Evolutionary conservation across 306 rosid species (phyloP).

Genomic region (Inga oerstediana): DNA sequence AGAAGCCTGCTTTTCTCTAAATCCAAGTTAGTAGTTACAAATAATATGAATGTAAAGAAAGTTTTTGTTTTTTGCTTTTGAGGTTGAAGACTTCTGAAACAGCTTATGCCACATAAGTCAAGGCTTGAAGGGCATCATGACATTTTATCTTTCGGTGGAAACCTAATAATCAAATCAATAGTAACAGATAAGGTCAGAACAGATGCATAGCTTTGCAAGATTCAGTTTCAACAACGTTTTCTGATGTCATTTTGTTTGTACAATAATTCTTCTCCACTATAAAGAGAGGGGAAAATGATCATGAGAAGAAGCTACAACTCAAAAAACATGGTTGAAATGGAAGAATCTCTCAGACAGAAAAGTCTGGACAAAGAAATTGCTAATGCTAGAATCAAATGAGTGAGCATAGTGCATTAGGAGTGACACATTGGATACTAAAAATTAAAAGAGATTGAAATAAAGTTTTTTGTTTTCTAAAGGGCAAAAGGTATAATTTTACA

Average conservation of each 20-base stretch:
- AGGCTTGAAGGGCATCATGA: background rate
- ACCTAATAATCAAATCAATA: constrained; percentile 29
- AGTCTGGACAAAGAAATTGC: background rate
- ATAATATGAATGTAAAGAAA: background rate
- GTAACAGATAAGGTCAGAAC: constrained; percentile 30
- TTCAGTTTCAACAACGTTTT: constrained; percentile 30
- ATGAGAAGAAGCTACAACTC: background rate
- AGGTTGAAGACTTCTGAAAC: background rate
- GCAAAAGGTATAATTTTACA: too few species aligned
- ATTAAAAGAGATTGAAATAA: too few species aligned
- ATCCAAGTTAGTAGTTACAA: background rate
- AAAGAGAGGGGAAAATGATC: background rate
- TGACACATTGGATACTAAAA: background rate
- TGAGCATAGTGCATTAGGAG: background rate
- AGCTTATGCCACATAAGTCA: constrained; percentile 15
- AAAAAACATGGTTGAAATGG: constrained; percentile 9
- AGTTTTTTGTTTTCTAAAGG: background rate
- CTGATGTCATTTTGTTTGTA: constrained; percentile 12
- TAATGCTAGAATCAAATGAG: background rate
- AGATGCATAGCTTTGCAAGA: background rate
- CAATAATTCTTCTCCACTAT: background rate
- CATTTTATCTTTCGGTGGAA: constrained; percentile 46
- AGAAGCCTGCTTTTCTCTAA: background rate
- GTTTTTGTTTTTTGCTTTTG: background rate
- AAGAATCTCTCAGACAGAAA: background rate